Evolutionary conservation across 768 basidiomycete species (phyloP).

Genomic region (Hygrophorus pudorinus): DNA sequence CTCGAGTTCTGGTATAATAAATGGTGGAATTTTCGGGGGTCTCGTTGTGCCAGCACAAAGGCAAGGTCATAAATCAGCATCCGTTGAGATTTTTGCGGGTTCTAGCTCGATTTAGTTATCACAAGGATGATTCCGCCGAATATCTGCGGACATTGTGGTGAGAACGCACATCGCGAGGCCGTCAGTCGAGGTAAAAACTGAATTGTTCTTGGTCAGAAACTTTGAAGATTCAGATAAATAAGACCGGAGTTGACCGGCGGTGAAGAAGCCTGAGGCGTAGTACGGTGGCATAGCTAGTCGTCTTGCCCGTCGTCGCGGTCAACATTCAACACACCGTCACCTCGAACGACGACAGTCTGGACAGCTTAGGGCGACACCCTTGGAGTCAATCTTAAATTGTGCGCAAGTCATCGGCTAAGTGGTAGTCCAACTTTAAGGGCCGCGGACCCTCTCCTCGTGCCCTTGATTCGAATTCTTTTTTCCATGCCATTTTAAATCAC

Average conservation of each 20-base stretch:
- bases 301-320: too few species aligned
- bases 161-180: constrained; percentile 26
- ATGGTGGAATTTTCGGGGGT: constrained; percentile 3
- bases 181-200: constrained; percentile 13
- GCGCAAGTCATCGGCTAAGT: constrained; percentile 36
- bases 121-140: constrained; percentile 17
- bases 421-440: constrained; percentile 33
- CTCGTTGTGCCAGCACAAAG: constrained; percentile 1
- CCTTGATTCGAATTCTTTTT: constrained; percentile 60
- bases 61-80: constrained; percentile 16
- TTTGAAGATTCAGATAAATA: too few species aligned
- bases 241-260: constrained; percentile 31
- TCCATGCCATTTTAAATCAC: constrained; percentile 50
- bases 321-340: too few species aligned
- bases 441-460: constrained; percentile 59
- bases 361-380: constrained; percentile 35
- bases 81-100: constrained; percentile 24
- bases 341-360: constrained; percentile 33
- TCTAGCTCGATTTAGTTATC: constrained; percentile 29
- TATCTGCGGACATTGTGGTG: constrained; percentile 31
- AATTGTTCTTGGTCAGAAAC: constrained; percentile 13
- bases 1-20: too few species aligned
- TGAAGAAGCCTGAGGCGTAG: not conserved
- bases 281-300: not conserved
- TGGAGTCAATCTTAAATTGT: constrained; percentile 43